phyloP scores from a whole-genome alignment of 2,329 filamentous ascomycete species.

The Leptosphaerulina australis region DNA sequence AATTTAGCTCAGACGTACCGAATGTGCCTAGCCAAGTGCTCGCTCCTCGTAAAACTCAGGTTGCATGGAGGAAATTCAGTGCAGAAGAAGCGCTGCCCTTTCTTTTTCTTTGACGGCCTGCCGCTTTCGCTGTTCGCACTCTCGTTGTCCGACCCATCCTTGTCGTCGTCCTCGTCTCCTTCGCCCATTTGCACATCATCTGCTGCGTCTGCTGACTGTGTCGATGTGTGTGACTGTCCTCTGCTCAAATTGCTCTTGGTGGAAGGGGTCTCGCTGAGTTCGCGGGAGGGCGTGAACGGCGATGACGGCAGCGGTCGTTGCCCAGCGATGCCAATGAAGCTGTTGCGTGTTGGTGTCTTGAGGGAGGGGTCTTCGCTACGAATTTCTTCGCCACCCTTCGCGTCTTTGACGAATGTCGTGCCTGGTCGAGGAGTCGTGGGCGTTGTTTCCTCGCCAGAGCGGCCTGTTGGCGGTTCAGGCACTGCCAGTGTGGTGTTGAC shows the following conservation, averaged over 20 bases:
- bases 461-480: slow-evolving; percentile 50
- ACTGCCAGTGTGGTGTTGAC: slow-evolving; percentile 63
- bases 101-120: slow-evolving; percentile 88
- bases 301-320: slow-evolving; percentile 55
- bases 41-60: slow-evolving; percentile 92
- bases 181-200: slow-evolving; percentile 80
- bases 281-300: slow-evolving; percentile 53
- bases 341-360: slow-evolving; percentile 67
- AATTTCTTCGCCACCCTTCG: slow-evolving; percentile 43
- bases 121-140: slow-evolving; percentile 65
- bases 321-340: slow-evolving; percentile 54
- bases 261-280: slow-evolving; percentile 49
- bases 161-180: slow-evolving; percentile 71
- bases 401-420: slow-evolving; percentile 50
- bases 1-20: slow-evolving; percentile 61
- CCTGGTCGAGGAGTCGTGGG: slow-evolving; percentile 62
- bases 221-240: slow-evolving; percentile 66
- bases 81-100: slow-evolving; percentile 94
- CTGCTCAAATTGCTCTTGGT: slow-evolving; percentile 53
- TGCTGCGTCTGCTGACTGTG: slow-evolving; percentile 65
- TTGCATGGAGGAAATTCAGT: slow-evolving; percentile 93
- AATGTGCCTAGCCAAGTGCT: slow-evolving; percentile 93
- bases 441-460: slow-evolving; percentile 60
- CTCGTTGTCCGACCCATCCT: slow-evolving; percentile 57
- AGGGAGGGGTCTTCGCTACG: slow-evolving; percentile 52